A percentile compares a stretch with the other conserved stretches of the same genome.
These are phyloP conservation scores for Hibiscus syriacus DNA, from an alignment of 345 rosid species.

Conservation along the genomic window DNA sequence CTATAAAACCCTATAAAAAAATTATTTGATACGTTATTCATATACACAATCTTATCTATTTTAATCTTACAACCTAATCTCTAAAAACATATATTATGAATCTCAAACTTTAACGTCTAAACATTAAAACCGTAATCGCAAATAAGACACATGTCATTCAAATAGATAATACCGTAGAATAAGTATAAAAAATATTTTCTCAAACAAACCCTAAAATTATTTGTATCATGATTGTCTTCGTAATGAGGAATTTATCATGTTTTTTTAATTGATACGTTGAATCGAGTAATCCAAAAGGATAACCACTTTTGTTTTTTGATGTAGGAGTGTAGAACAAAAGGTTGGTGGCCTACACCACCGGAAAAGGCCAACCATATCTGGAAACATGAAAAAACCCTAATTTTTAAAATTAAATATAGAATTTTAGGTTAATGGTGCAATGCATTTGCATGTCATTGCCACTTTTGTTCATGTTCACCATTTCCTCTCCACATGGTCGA, in stretches of 20 bases:
- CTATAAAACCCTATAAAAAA: constrained; percentile 14
- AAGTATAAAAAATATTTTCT: too few species aligned
- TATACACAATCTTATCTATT: too few species aligned
- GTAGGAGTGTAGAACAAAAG: constrained; percentile 13
- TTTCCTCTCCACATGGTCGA: constrained; percentile 2
- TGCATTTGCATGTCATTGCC: neutral
- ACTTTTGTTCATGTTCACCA: neutral
- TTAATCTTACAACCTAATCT: too few species aligned
- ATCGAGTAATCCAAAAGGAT: constrained; percentile 37
- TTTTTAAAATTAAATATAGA: too few species aligned
- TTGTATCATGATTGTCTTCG: constrained; percentile 4
- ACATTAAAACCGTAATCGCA: too few species aligned
- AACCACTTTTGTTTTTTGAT: neutral
- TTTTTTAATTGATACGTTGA: constrained; percentile 32
- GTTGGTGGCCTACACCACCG: constrained; percentile 33
- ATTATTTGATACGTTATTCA: too few species aligned
- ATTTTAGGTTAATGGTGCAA: neutral
- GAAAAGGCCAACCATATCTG: constrained; percentile 19
- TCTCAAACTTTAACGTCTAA: too few species aligned
- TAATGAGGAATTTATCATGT: too few species aligned
- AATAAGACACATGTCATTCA: too few species aligned
- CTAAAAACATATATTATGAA: too few species aligned
- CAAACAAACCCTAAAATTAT: neutral
- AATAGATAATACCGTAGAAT: too few species aligned
- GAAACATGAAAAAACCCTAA: neutral